Conservation (phyloP, 1,284 basidiomycete genomes). For the Prillingera fragicola region DNA sequence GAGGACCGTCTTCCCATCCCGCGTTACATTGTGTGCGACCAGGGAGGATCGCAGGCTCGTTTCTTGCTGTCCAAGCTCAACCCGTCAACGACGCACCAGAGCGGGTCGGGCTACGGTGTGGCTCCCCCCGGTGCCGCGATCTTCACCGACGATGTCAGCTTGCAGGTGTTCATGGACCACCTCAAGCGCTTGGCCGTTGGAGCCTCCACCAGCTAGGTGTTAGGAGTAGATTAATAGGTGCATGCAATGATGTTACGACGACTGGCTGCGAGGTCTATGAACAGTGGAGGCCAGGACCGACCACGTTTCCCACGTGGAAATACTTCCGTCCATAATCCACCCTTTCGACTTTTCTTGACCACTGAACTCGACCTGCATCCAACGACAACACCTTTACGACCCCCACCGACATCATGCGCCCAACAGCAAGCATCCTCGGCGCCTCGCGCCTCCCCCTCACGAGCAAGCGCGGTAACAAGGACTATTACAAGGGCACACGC, state of each 20-base stretch:
- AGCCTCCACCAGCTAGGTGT: slow-evolving; percentile 40
- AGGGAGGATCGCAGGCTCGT: slow-evolving; percentile 93
- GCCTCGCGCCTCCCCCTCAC: slow-evolving; percentile 74
- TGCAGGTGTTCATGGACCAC: slow-evolving; percentile 96
- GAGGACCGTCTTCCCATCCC: slow-evolving; percentile 95
- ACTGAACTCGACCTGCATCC: too few relatives aligned
- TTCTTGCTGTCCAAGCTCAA: slow-evolving; percentile 96
- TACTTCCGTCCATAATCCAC: too few relatives aligned
- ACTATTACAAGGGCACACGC: slow-evolving; percentile 86
- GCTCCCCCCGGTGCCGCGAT: slow-evolving; percentile 79
- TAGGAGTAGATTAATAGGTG: slow-evolving; percentile 3
- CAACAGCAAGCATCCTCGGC: slow-evolving; percentile 36
- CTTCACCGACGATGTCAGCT: slow-evolving; percentile 97
- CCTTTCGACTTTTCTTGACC: too few relatives aligned
- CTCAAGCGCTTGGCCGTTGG: slow-evolving; percentile 66
- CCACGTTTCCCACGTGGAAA: too few relatives aligned
- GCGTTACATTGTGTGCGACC: slow-evolving; percentile 95
- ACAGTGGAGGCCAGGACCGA: too few relatives aligned
- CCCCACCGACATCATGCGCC: slow-evolving; percentile 26
- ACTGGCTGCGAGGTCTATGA: too few relatives aligned
- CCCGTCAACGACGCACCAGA: slow-evolving; percentile 96
- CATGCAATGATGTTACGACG: too few relatives aligned
- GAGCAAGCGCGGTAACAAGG: slow-evolving; percentile 80
- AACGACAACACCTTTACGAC: neutral
- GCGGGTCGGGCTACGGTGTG: slow-evolving; percentile 68